Percentiles rank a stretch among this genome's conserved stretches.
phyloP scores from a whole-genome alignment of 441 rosid genomes.

The Brassica balearica region DNA sequence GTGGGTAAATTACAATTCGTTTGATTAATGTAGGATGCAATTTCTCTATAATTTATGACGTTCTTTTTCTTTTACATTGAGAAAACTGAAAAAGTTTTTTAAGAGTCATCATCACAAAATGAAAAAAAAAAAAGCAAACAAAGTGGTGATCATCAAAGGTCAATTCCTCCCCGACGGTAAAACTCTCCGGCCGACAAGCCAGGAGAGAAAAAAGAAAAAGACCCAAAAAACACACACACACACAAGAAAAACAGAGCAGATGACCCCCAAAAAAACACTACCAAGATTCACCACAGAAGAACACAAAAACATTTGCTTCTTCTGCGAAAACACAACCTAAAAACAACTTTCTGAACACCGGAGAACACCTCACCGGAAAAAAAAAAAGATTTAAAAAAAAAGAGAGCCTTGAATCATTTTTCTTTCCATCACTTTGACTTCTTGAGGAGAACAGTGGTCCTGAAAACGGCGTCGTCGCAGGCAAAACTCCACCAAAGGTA shows the following conservation, averaged over 20 bases:
- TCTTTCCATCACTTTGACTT: slow-evolving; percentile 51
- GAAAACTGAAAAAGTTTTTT: slow-evolving; percentile 4
- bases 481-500: slow-evolving; percentile 76
- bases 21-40: no score
- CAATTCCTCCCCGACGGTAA: slow-evolving; percentile 37
- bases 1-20: no score
- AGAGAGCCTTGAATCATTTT: slow-evolving; percentile 1
- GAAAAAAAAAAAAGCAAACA: slow-evolving; percentile 9
- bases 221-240: neutral
- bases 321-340: slow-evolving; percentile 45
- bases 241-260: slow-evolving; percentile 10
- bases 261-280: slow-evolving; percentile 27
- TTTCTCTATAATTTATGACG: no score
- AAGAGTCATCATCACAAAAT: slow-evolving; percentile 6
- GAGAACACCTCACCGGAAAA: slow-evolving; percentile 44
- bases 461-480: slow-evolving; percentile 63
- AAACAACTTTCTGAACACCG: slow-evolving; percentile 44
- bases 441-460: slow-evolving; percentile 62
- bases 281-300: slow-evolving; percentile 42
- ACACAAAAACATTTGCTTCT: slow-evolving; percentile 25
- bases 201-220: slow-evolving; percentile 35
- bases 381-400: slow-evolving; percentile 19
- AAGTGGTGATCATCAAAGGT: slow-evolving; percentile 29
- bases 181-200: slow-evolving; percentile 45
- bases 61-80: slow-evolving; percentile 18